A percentile compares a stretch with the other conserved stretches of the same genome.
Conservation (phyloP, 306 rosid genomes). For the Heteromeles arbutifolia region DNA sequence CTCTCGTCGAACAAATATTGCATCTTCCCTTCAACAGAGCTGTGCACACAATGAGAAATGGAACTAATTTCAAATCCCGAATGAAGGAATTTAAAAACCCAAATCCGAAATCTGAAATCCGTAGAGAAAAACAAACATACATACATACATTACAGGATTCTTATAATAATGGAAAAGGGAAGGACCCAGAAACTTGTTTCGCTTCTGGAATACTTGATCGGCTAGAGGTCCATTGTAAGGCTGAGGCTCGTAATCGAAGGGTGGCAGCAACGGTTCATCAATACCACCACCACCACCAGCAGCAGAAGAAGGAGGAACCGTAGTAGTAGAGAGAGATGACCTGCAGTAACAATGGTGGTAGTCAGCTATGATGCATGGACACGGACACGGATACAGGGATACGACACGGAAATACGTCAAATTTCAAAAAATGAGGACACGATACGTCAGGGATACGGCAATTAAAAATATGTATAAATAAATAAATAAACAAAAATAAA, state of each 20-base stretch:
- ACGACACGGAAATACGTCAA: no score
- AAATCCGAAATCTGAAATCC: not conserved
- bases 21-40: constrained; percentile 95
- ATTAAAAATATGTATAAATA: no score
- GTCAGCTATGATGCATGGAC: no score
- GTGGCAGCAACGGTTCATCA: constrained; percentile 46
- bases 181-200: constrained; percentile 79
- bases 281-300: not conserved
- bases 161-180: constrained; percentile 73
- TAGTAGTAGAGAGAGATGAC: constrained; percentile 9
- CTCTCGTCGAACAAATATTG: constrained; percentile 79
- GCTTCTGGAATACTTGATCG: constrained; percentile 63
- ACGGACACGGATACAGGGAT: no score
- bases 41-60: constrained; percentile 19
- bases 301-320: constrained; percentile 7
- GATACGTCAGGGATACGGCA: no score
- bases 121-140: not conserved
- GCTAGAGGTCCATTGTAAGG: constrained; percentile 62
- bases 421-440: no score
- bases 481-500: no score
- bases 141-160: constrained; percentile 41
- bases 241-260: constrained; percentile 56
- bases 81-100: not conserved
- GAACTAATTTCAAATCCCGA: not conserved
- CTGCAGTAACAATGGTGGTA: not conserved